Base-by-base conservation (phyloP, 192 early-diverging fungal genomes). In the Lobosporangium transversale region DNA sequence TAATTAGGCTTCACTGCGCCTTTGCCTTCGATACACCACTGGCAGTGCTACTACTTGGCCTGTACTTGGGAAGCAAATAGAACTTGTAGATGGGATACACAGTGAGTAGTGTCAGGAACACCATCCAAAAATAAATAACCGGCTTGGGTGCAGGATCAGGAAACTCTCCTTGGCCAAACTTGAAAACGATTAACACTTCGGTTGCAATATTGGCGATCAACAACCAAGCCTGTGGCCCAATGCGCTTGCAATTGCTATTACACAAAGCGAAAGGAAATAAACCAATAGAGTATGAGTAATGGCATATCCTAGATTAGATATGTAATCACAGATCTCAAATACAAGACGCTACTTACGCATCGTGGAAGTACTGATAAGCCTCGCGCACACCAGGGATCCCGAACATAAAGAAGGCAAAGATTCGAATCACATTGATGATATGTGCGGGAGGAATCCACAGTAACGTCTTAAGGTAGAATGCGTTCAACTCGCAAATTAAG, bases 151-250 rank as follows among this genome's bases (percentile, higher is more conserved):
- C 88, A 6, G 94, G 91, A 50, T 88, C 85, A 0, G 88, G 76
- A 78, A 98, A 98, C 80, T 97, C 94, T 52, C 90, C 95, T 36
- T 84, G 83, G 12, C 89, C 86, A 83, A 95, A 97, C 79, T 98
- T 98, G 74, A 95, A 81, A 48, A 89, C 84, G 67, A 98, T 96
- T n/a, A 98, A 68, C 8, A 94, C 85, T 75, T 98, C 97, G 1
- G 95, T 96, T 43, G 95, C 70, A 63, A 97, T 90, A 42, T 89
- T 95, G 32, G 90, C 92, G 7, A 92, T 89, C 33, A 94, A 82
- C 68, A 96, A 81, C 97, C 97, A 98, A 42, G 94, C 93, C 75
- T 96, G 95, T 49, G 94, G 92, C 59, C 97, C 97, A 68, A 97
- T 86, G 42, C 95, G 91, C 56, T 94, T 95, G 78, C 93, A 94